Base-by-base conservation (phyloP, 2,329 filamentous ascomycete genomes). In the Xylaria sp. region DNA sequence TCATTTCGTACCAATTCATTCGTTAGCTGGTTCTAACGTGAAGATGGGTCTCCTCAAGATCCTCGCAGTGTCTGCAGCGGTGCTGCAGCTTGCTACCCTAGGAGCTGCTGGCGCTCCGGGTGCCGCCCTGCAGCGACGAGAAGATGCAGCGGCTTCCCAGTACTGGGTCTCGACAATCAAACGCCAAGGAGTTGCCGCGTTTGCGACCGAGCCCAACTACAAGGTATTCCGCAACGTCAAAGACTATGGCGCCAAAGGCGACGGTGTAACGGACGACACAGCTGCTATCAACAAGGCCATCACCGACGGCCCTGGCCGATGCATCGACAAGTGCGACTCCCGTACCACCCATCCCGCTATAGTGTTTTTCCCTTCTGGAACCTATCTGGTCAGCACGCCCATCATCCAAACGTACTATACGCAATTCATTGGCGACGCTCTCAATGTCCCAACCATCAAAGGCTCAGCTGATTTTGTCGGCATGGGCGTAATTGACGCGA, bases 321-420 rank as follows among this genome's bases (percentile, higher is more conserved):
- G 95, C 78, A 94, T 93, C 48, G 79, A 88, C 72, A 89, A 89
- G 71, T 98, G 95, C 78, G 92, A 96, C 78, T 97, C 94, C 1
- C 89, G 88, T 39, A 98, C 95, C 2, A 88, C 88, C n/a, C 89
- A 90, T 1, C 95, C 95, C 0, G 95, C 93, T 31, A 84, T 98
- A 15, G 89, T 98, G 63, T 98, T 97, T 84, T 97, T 98, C 84
- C 94, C 94, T 48, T 85, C 93, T 12, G 94, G 95, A 73, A 97
- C 90, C 66, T 98, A 98, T 78, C 77, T 92, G 20, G 90, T 98
- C 75, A 93, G 90, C 78, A 87, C 85, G 76, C 93, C 95, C 25
- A 89, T 98, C 73, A 82, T 94, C 61, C 91, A 94, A 79, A 91
- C 91, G 81, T 98, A 98, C 86, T 97, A 97, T 84, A 97, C 94